Evolutionary conservation across 495 filamentous ascomycete species (phyloP).

Genomic region (Bacidia rubella): DNA sequence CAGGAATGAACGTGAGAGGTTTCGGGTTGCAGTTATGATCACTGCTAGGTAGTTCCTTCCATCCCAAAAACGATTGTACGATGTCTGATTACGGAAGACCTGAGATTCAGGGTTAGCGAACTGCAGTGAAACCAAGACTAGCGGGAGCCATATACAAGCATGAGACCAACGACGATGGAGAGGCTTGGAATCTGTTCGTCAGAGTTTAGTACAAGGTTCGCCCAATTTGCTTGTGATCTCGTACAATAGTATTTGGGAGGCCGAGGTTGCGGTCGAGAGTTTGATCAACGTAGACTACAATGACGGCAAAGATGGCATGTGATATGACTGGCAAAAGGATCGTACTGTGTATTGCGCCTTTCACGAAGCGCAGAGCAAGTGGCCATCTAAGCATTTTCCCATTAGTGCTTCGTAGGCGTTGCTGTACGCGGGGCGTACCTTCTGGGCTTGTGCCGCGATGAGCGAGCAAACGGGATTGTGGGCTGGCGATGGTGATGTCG

Average conservation of each 20-base stretch:
- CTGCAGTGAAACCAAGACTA: neutral
- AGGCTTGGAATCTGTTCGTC: constrained; percentile 48
- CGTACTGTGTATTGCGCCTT: constrained; percentile 57
- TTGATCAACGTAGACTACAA: constrained; percentile 50
- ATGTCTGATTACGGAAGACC: constrained; percentile 59
- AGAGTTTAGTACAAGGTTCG: neutral
- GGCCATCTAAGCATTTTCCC: constrained; percentile 40
- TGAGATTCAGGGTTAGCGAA: neutral
- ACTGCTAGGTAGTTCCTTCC: constrained; percentile 47
- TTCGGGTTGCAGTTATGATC: constrained; percentile 46
- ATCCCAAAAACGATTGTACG: constrained; percentile 62
- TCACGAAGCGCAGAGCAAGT: constrained; percentile 59
- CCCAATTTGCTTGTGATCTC: constrained; percentile 8
- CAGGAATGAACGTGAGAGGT: constrained; percentile 47
- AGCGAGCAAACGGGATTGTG: constrained; percentile 17
- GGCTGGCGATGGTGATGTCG: constrained; percentile 16
- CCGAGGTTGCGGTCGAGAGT: constrained; percentile 41
- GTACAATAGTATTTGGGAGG: constrained; percentile 51
- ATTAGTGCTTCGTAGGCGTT: constrained; percentile 1
- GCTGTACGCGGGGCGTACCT: constrained; percentile 4
- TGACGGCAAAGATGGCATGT: constrained; percentile 49
- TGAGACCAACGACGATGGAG: constrained; percentile 66
- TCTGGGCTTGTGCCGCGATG: constrained; percentile 18
- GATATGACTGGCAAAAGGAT: constrained; percentile 50
- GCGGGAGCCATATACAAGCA: constrained; percentile 37